These are phyloP conservation scores for Lasiodiplodia theobromae DNA, from an alignment of 2,329 filamentous ascomycete species.

Conservation along the genomic window DNA sequence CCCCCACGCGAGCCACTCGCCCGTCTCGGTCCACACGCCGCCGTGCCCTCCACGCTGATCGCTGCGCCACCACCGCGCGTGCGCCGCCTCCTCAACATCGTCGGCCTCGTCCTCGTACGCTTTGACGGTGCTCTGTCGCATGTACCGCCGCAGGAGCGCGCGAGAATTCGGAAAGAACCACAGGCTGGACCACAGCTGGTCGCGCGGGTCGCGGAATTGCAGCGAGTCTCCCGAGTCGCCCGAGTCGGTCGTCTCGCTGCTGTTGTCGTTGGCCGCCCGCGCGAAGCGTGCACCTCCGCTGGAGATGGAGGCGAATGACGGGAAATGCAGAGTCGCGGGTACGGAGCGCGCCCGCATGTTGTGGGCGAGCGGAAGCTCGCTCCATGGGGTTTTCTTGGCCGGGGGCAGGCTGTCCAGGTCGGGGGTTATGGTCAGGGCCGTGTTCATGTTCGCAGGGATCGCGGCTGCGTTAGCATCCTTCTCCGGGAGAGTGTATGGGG, in stretches of 20 bases:
- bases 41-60: slow-evolving; percentile 60
- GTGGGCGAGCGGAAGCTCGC: slow-evolving; percentile 53
- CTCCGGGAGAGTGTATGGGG: slow-evolving; percentile 45
- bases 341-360: slow-evolving; percentile 58
- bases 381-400: slow-evolving; percentile 51
- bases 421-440: slow-evolving; percentile 38
- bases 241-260: neutral
- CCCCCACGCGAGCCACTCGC: slow-evolving; percentile 57
- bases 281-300: slow-evolving; percentile 12
- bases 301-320: slow-evolving; percentile 3
- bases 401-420: slow-evolving; percentile 53
- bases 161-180: slow-evolving; percentile 59
- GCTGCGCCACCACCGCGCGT: neutral
- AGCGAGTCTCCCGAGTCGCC: neutral
- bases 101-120: slow-evolving; percentile 22
- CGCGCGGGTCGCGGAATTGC: slow-evolving; percentile 39
- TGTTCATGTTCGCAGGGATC: slow-evolving; percentile 49
- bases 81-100: neutral
- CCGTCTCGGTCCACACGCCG: slow-evolving; percentile 61
- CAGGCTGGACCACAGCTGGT: slow-evolving; percentile 52
- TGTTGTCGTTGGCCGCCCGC: slow-evolving; percentile 1
- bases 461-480: slow-evolving; percentile 40
- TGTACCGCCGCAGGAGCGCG: slow-evolving; percentile 57
- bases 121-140: slow-evolving; percentile 43
- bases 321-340: slow-evolving; percentile 53